Conservation (phyloP, 306 rosid genomes). For the Vigna trinervia region DNA sequence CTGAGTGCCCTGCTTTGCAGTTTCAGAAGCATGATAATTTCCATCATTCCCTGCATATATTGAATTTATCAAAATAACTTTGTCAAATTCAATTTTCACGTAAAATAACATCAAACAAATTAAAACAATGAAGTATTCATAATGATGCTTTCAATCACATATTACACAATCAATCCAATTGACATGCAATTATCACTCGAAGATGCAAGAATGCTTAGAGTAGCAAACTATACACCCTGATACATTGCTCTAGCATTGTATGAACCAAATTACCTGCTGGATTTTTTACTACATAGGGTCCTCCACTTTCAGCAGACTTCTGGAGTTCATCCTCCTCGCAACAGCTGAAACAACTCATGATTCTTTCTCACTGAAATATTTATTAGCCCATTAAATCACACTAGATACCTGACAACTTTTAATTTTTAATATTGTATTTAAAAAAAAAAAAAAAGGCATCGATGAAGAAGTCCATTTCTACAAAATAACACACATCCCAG, state of each 20-base stretch:
- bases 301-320: slow-evolving; percentile 69
- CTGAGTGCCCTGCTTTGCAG: slow-evolving; percentile 73
- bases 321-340: slow-evolving; percentile 71
- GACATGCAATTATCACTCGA: slow-evolving; percentile 3
- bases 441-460: not conserved
- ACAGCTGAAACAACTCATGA: slow-evolving; percentile 87
- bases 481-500: not conserved
- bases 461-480: slow-evolving; percentile 16
- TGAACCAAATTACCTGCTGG: slow-evolving; percentile 67
- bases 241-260: slow-evolving; percentile 28
- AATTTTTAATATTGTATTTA: not conserved
- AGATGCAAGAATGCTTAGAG: slow-evolving; percentile 5
- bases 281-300: slow-evolving; percentile 60
- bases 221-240: slow-evolving; percentile 1
- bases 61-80: slow-evolving; percentile 31
- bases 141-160: slow-evolving; percentile 14
- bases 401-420: not conserved
- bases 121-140: not conserved
- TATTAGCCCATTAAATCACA: slow-evolving; percentile 35
- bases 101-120: slow-evolving; percentile 14
- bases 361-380: slow-evolving; percentile 43
- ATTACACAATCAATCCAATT: slow-evolving; percentile 17
- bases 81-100: slow-evolving; percentile 39
- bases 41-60: slow-evolving; percentile 70
- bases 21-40: slow-evolving; percentile 60